Evolutionary conservation across 1,284 basidiomycete genomes (phyloP).

Genomic region (Ustilago lituana): DNA sequence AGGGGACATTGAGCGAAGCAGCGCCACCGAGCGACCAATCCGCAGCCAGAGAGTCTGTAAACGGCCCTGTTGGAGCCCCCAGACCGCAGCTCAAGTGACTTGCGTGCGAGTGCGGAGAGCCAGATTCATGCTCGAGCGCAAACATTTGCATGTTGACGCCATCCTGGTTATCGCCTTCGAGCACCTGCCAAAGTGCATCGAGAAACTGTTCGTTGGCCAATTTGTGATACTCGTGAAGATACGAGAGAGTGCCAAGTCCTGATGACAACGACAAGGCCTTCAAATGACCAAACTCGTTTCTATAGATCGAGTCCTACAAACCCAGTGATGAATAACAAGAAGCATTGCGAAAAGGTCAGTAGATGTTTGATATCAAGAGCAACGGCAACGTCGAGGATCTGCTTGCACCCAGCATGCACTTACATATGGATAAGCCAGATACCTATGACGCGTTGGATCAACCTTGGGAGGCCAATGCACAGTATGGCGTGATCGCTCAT

Average conservation of each 20-base stretch:
- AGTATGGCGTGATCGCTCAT: conserved; percentile 39
- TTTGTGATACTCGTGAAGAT: conserved; percentile 52
- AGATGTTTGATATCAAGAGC: too few relatives aligned
- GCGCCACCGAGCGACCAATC: conserved; percentile 39
- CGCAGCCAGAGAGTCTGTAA: conserved; percentile 28
- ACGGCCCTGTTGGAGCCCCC: conserved; percentile 18
- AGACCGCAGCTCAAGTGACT: conserved; percentile 29
- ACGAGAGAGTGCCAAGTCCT: conserved; percentile 46
- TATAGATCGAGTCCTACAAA: conserved; percentile 49
- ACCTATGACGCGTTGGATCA: conserved; percentile 39
- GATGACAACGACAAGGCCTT: conserved; percentile 47
- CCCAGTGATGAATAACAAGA: too few relatives aligned
- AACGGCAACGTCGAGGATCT: too few relatives aligned
- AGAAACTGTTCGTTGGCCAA: conserved; percentile 52
- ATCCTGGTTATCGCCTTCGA: conserved; percentile 48
- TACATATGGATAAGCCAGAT: conserved; percentile 45
- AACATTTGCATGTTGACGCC: conserved; percentile 49
- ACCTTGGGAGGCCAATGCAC: conserved; percentile 48
- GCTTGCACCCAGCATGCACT: not conserved
- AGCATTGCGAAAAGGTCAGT: too few relatives aligned
- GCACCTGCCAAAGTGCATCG: conserved; percentile 48
- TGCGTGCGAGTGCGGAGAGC: conserved; percentile 37
- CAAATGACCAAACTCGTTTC: conserved; percentile 49
- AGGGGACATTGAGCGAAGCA: conserved; percentile 44
- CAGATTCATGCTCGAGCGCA: conserved; percentile 42